A percentile compares a stretch with the other conserved stretches of the same genome.
Conservation (phyloP, 352 stramenopile species). For the Globisporangium megalacanthum region DNA sequence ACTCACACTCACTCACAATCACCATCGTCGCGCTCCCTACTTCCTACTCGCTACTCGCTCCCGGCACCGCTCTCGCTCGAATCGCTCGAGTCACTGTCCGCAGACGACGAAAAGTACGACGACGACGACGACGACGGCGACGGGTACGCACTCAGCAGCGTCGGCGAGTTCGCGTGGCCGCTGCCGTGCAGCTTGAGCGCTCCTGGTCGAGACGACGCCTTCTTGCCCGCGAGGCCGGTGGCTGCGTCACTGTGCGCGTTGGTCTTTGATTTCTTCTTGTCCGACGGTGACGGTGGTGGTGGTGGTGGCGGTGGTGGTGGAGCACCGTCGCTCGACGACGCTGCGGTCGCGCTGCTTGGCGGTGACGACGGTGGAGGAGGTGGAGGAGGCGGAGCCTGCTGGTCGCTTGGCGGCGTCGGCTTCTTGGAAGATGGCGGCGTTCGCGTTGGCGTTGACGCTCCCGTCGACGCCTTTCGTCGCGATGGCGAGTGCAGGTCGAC, state of each 20-base stretch:
- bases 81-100: conserved; percentile 60
- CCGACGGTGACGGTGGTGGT: conserved; percentile 2
- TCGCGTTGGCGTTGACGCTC: not conserved
- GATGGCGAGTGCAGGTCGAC: not conserved
- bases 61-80: conserved; percentile 25
- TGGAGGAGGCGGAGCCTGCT: conserved; percentile 17
- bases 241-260: conserved; percentile 9
- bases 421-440: not conserved
- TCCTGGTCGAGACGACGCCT: conserved; percentile 8
- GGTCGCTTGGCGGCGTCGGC: not conserved
- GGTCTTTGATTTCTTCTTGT: conserved; percentile 16
- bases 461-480: conserved; percentile 3
- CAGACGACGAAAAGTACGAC: conserved; percentile 75
- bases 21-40: too few species aligned
- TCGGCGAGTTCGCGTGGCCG: conserved; percentile 26
- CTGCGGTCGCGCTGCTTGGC: not conserved
- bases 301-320: conserved; percentile 15
- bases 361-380: conserved; percentile 10
- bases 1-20: conserved; percentile 4
- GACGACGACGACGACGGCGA: conserved; percentile 73
- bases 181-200: conserved; percentile 14
- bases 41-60: conserved; percentile 24
- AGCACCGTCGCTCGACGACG: not conserved
- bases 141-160: conserved; percentile 53
- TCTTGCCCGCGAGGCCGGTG: conserved; percentile 5